A percentile compares a stretch with the other conserved stretches of the same genome.
Evolutionary conservation across 176 grass and related monocot genomes (phyloP).

Genomic region (Ananas comosus): DNA sequence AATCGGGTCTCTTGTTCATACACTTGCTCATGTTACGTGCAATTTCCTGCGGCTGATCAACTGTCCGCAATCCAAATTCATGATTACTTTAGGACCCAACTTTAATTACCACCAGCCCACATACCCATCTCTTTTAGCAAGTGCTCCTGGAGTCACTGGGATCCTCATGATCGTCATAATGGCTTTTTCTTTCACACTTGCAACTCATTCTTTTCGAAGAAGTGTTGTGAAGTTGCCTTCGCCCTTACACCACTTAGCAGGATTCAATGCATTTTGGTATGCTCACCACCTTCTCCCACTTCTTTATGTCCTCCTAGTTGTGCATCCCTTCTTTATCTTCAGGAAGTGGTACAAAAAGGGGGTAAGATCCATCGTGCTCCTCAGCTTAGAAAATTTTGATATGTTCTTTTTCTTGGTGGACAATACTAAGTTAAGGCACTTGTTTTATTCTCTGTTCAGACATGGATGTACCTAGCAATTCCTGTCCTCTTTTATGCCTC

Average conservation of each 20-base stretch:
- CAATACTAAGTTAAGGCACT: too few relatives aligned
- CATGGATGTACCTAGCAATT: constrained; percentile 96
- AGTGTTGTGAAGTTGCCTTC: constrained; percentile 86
- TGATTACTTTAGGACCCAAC: constrained; percentile 41
- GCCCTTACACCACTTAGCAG: constrained; percentile 84
- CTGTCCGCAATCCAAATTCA: constrained; percentile 58
- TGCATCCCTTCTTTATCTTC: constrained; percentile 96
- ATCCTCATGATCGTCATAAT: constrained; percentile 94
- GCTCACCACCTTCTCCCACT: constrained; percentile 85
- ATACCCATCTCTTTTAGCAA: constrained; percentile 49
- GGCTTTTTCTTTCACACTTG: constrained; percentile 94
- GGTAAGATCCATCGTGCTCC: constrained; percentile 30
- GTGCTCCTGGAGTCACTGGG: constrained; percentile 71
- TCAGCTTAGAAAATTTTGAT: neutral
- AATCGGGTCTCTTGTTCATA: constrained; percentile 54
- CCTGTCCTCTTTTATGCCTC: constrained; percentile 88
- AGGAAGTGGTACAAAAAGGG: constrained; percentile 89
- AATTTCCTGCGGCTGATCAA: constrained; percentile 77
- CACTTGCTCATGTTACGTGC: constrained; percentile 67
- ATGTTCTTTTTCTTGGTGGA: too few relatives aligned
- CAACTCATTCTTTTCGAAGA: constrained; percentile 72
- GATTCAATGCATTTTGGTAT: constrained; percentile 99
- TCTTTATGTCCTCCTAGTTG: constrained; percentile 64
- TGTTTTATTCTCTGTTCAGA: constrained; percentile 32
- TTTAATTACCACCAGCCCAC: constrained; percentile 77